Percentiles rank a stretch among this genome's conserved stretches.
These are phyloP conservation scores for Strobilomyces confusus DNA, from an alignment of 768 basidiomycete species.

Conservation along the genomic window DNA sequence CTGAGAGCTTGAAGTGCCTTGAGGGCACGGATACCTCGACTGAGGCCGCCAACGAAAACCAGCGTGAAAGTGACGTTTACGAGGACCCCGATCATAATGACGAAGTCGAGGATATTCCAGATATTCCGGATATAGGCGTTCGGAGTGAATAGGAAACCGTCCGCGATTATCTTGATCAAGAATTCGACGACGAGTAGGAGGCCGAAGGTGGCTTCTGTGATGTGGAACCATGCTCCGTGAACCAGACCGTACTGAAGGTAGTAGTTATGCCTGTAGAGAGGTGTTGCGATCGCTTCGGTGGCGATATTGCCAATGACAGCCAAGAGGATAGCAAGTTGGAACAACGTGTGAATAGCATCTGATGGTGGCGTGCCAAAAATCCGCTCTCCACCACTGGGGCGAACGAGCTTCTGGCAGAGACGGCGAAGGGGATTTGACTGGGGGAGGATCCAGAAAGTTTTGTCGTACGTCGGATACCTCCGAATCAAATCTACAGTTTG, in stretches of 20 bases:
- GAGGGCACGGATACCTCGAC: conserved; percentile 77
- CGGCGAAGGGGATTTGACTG: conserved; percentile 72
- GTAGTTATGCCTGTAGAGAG: conserved; percentile 74
- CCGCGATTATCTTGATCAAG: conserved; percentile 85
- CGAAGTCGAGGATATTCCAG: conserved; percentile 89
- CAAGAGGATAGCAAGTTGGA: conserved; percentile 69
- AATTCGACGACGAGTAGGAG: conserved; percentile 76
- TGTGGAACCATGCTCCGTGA: conserved; percentile 84
- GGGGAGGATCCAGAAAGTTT: conserved; percentile 83
- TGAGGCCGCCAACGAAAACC: conserved; percentile 72
- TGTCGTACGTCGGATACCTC: conserved; percentile 86
- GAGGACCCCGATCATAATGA: conserved; percentile 75
- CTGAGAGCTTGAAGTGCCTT: conserved; percentile 88
- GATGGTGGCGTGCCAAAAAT: conserved; percentile 77
- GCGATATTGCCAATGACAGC: conserved; percentile 78
- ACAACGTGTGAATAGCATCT: conserved; percentile 60
- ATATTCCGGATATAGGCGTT: conserved; percentile 89
- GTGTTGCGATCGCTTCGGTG: conserved; percentile 82
- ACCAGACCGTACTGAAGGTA: conserved; percentile 53
- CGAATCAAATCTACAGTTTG: conserved; percentile 84
- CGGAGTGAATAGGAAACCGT: conserved; percentile 87
- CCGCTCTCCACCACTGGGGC: conserved; percentile 80
- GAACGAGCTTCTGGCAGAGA: conserved; percentile 78
- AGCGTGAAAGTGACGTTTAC: conserved; percentile 71
- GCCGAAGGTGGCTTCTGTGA: conserved; percentile 72